These are phyloP conservation scores for Suhomyces bolitotheri DNA, from an alignment of 1,139 yeast genomes.

Conservation along the genomic window DNA sequence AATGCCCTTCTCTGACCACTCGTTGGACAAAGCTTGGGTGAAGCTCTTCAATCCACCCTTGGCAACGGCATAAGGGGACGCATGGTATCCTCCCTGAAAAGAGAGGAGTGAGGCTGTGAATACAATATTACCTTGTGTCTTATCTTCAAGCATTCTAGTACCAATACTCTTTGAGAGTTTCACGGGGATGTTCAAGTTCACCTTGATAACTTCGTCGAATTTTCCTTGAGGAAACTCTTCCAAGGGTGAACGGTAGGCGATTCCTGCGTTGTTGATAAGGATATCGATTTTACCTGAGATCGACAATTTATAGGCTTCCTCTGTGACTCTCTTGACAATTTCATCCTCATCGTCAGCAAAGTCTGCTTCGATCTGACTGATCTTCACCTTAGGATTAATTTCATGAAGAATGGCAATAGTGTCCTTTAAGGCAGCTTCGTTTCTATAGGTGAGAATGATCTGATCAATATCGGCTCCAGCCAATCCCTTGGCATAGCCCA, in stretches of 20 bases:
- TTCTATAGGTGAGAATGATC: slow-evolving; percentile 28
- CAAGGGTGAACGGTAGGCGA: slow-evolving; percentile 37
- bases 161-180: slow-evolving; percentile 50
- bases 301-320: slow-evolving; percentile 6
- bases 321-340: slow-evolving; percentile 13
- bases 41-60: slow-evolving; percentile 7
- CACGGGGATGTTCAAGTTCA: slow-evolving; percentile 49
- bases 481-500: slow-evolving; percentile 8
- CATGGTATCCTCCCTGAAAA: slow-evolving; percentile 3
- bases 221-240: slow-evolving; percentile 39
- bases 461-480: slow-evolving; percentile 5
- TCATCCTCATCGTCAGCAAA: slow-evolving; percentile 22
- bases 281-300: slow-evolving; percentile 42
- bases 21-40: slow-evolving; percentile 7
- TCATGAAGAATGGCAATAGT: slow-evolving; percentile 20
- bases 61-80: slow-evolving; percentile 4
- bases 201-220: slow-evolving; percentile 48
- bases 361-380: slow-evolving; percentile 23
- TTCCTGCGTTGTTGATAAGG: slow-evolving; percentile 59
- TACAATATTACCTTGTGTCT: slow-evolving; percentile 5
- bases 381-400: slow-evolving; percentile 22
- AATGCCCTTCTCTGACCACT: slow-evolving; percentile 7
- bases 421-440: slow-evolving; percentile 18
- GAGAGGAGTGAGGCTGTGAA: slow-evolving; percentile 6
- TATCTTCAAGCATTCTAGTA: slow-evolving; percentile 34